These are phyloP conservation scores for Colletotrichum sp. DNA, from an alignment of 2,329 filamentous ascomycete genomes.

Conservation along the genomic window DNA sequence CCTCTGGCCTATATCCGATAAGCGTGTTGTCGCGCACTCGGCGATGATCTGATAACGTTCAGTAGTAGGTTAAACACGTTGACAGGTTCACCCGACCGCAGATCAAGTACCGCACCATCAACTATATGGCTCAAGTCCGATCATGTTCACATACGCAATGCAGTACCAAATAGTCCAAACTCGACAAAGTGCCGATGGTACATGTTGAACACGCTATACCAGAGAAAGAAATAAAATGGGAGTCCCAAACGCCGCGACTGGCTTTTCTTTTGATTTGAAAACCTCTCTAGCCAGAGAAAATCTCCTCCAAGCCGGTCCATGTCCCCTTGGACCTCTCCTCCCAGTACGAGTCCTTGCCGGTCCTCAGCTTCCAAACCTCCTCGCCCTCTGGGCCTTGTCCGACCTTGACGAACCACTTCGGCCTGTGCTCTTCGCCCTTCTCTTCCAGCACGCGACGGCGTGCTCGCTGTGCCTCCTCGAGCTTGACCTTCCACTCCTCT, in stretches of 20 bases:
- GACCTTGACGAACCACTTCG: constrained; percentile 84
- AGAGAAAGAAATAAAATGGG: background rate
- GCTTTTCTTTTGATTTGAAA: background rate
- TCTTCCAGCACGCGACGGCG: constrained; percentile 79
- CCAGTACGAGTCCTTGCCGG: constrained; percentile 91
- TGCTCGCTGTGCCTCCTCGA: constrained; percentile 85
- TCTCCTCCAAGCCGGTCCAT: constrained; percentile 65
- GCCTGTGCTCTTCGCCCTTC: constrained; percentile 72
- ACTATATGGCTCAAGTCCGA: background rate
- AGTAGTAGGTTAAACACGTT: background rate
- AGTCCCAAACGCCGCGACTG: background rate
- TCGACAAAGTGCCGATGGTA: background rate
- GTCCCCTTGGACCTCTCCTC: constrained; percentile 74
- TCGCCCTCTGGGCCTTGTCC: constrained; percentile 63
- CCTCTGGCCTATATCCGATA: background rate
- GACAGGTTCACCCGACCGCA: background rate
- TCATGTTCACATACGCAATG: background rate
- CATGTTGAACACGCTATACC: background rate
- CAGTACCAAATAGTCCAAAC: background rate
- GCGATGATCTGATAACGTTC: background rate
- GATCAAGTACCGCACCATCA: background rate
- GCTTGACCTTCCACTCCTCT: constrained; percentile 78
- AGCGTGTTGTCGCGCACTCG: background rate
- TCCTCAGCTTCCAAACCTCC: constrained; percentile 77
- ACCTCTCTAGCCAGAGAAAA: constrained; percentile 41